Evolutionary conservation across 2,329 filamentous ascomycete genomes (phyloP), one percentile per base, ranked within the genome.

Genomic region (Myriosclerotinia curreyana): DNA sequence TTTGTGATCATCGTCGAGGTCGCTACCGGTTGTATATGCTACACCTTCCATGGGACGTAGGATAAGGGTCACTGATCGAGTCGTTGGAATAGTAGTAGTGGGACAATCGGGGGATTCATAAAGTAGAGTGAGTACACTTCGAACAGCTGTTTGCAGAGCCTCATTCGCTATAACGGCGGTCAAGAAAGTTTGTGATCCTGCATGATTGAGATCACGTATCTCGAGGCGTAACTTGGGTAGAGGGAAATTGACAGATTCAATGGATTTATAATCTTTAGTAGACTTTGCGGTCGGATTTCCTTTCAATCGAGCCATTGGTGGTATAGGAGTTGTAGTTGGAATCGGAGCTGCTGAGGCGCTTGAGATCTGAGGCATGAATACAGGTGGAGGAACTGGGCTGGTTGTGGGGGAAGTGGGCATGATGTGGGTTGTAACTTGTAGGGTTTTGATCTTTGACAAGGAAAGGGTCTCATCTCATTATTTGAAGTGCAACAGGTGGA

Each of bases 1-100:
- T 74, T 97, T 97, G 80, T 96, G 92, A 73, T 95, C 90, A 66
- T 81, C 70, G 76, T 96, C 93, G 14, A 96, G 82, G 48, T 92
- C 88, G 12, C 80, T 84, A 67, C 91, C 90, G 0, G 85, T 92
- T 1, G 94, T 97, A 79, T 97, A 96, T 25, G 94, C 94, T 5
- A 98, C 91, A 58, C 94, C 94, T 55, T 79, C 80, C 84, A 96
- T 92, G 69, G 86, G 81, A 38, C 90, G 86, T 5, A 98, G 80
- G 66, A 96, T 82, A 44, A 98, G 78, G 0, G 93, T 97, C 22
- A 98, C 86, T 60, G 91, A 96, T 66, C 92, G 89, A 12, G 91
- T 95, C n/a, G 84, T 80, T 49, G 85, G 84, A 9, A 69, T 61
- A 25, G 68, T 69, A 44, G 79, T 80, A 53, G 75, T 74, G 34